phyloP scores from a whole-genome alignment of 345 rosid species.

The Ricinus communis region DNA sequence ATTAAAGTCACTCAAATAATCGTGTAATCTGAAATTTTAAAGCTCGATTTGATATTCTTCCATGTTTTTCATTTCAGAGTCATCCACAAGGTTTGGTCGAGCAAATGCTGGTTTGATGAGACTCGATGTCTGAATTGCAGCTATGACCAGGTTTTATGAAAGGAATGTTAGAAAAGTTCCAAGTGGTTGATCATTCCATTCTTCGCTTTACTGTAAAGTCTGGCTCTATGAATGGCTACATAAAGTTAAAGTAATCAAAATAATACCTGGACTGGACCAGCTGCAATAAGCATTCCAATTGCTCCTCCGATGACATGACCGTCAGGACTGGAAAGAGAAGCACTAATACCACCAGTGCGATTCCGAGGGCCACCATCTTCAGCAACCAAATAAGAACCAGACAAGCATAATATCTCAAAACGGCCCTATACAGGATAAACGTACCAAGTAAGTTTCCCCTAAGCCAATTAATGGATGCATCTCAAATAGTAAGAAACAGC shows the following conservation, averaged over 20 bases:
- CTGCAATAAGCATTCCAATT: conserved; percentile 73
- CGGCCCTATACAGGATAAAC: conserved; percentile 59
- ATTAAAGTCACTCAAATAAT: no score
- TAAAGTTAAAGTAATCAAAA: not conserved
- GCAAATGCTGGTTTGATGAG: not conserved
- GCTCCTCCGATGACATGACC: conserved; percentile 95
- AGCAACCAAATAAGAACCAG: conserved; percentile 85
- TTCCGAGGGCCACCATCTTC: conserved; percentile 81
- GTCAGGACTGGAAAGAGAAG: conserved; percentile 86
- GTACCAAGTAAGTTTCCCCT: conserved; percentile 30
- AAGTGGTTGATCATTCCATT: not conserved
- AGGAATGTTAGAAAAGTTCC: not conserved
- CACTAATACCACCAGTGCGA: conserved; percentile 91
- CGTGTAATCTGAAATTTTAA: no score
- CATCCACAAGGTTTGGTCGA: no score
- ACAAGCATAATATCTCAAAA: conserved; percentile 90
- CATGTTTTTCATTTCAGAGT: not conserved
- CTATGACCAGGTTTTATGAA: not conserved
- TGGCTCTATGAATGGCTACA: not conserved
- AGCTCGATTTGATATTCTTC: no score
- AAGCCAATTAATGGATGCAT: not conserved
- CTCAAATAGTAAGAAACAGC: not conserved
- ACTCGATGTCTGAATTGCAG: not conserved
- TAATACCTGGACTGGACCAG: conserved; percentile 77
- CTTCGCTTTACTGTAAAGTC: no score